Evolutionary conservation across 108 stramenopile species (phyloP).

Genomic region (Cyclostephanos tholiformis): DNA sequence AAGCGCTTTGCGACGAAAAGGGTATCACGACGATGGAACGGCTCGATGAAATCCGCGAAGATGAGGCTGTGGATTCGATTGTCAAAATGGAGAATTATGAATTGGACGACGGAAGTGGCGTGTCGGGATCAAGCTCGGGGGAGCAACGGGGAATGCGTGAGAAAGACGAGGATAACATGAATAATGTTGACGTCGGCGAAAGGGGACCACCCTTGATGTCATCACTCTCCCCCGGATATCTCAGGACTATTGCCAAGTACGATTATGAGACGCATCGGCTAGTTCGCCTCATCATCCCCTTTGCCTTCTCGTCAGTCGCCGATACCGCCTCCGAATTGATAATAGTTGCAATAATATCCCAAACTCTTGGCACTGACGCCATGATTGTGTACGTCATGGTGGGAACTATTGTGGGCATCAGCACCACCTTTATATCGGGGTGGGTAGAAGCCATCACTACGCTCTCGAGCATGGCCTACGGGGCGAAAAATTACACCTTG

Average conservation of each 20-base stretch:
- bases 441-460: conserved; percentile 29
- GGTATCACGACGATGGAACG: too few species aligned
- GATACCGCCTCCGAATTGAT: conserved; percentile 16
- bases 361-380: conserved; percentile 35
- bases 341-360: conserved; percentile 21
- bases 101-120: too few species aligned
- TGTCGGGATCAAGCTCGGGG: too few species aligned
- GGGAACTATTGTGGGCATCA: conserved; percentile 32
- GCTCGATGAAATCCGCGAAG: too few species aligned
- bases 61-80: too few species aligned
- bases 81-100: too few species aligned
- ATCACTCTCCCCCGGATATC: neutral
- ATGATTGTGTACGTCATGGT: conserved; percentile 46
- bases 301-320: conserved; percentile 16
- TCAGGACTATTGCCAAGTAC: conserved; percentile 4
- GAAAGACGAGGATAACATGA: neutral
- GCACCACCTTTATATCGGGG: conserved; percentile 24
- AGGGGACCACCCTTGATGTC: neutral
- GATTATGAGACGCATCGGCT: conserved; percentile 41
- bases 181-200: neutral
- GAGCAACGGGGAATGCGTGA: neutral
- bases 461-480: conserved; percentile 32
- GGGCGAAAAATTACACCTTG: conserved; percentile 34
- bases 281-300: conserved; percentile 29
- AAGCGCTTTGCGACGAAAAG: too few species aligned